Evolutionary conservation across 768 basidiomycete species (phyloP).

Genomic region (Termitomyces heimii): DNA sequence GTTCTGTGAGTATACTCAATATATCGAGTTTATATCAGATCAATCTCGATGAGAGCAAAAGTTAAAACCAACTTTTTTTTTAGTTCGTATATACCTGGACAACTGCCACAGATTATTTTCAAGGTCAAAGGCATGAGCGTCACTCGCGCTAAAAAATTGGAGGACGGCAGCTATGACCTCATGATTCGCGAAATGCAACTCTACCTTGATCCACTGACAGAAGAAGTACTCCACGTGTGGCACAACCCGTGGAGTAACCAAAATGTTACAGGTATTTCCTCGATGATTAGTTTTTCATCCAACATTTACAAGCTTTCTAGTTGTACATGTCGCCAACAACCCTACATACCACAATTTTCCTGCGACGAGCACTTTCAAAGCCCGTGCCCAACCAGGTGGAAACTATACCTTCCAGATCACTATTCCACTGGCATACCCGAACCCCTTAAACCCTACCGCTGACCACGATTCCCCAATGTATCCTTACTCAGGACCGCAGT

Average conservation of each 20-base stretch:
- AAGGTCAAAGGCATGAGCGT: constrained; percentile 18
- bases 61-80: neutral
- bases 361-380: constrained; percentile 2
- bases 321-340: constrained; percentile 18
- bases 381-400: constrained; percentile 12
- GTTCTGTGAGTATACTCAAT: constrained; percentile 11
- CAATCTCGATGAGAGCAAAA: neutral
- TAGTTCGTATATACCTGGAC: constrained; percentile 15
- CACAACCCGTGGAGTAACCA: constrained; percentile 15
- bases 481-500: constrained; percentile 11
- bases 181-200: constrained; percentile 15
- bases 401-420: constrained; percentile 10
- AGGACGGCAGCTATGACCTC: constrained; percentile 14
- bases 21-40: neutral
- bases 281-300: neutral
- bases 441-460: constrained; percentile 12
- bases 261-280: constrained; percentile 11
- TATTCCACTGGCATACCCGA: constrained; percentile 16
- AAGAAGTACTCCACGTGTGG: constrained; percentile 15
- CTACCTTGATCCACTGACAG: constrained; percentile 16
- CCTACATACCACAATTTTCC: constrained; percentile 16
- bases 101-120: constrained; percentile 12
- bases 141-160: constrained; percentile 11
- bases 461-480: constrained; percentile 7
- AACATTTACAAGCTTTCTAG: neutral